Base-by-base conservation (phyloP, 1,284 basidiomycete species). In the Hemileccinum hortonii region DNA sequence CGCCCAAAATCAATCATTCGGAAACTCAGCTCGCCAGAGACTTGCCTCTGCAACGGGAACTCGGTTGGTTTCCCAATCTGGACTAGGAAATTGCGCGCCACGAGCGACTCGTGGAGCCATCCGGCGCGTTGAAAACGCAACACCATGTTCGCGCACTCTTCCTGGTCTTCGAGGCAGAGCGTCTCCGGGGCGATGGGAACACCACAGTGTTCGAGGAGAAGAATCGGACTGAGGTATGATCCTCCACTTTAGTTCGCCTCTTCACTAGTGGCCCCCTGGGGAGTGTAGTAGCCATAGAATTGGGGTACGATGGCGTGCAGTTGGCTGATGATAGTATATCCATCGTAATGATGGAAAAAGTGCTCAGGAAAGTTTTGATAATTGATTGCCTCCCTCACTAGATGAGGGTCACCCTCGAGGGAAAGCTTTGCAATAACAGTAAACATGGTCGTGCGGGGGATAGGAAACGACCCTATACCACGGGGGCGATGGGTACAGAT, bases 141-240 rank as follows among this genome's bases (percentile, higher is more conserved):
- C 10, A 69, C 47, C 19, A 74, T 53, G 7, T 69, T 67, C 22
- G 53, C 61, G 18, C 70, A 68, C 47, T 72, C 65, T 40, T 63
- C 64, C 52, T 61, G 64, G 7, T 74, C 61, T 18, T 67, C 62
- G 1, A 15, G 0, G 0, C 53, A 50, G 22, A 74, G 47, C 3
- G 41, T 12, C 0, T 50, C 21, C 0, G 66, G 53, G 0, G 65
- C 26, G 16, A 75, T 57, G 2, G 61, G 68, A 9, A 18, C 1
- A 2, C 73, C 73, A n/a, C 74, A 75, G 33, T 73, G 63, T 45
- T 75, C 73, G 18, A 74, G 55, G 1, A 75, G 62, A 16, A 74
- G 57, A 48, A 74, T 72, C 1, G 69, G 67, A 38, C 63, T 65
- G 16, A 59, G 30, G 49, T 69, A 53, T 1, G 32, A 12, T 12